phyloP scores from a whole-genome alignment of 108 stramenopile species.

The Schizochytrium sp. region DNA sequence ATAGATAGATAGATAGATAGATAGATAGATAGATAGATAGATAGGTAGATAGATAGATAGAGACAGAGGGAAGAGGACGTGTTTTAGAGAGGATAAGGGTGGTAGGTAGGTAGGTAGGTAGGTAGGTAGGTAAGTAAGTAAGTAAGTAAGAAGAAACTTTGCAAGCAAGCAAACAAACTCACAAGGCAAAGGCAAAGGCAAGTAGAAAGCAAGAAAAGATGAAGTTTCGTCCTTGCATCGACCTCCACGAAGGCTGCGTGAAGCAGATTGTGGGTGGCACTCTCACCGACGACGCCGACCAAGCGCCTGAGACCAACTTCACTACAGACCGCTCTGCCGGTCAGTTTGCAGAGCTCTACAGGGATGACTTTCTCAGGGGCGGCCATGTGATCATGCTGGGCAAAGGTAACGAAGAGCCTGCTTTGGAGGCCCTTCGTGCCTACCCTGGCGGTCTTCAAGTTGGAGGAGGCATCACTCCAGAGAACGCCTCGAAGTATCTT shows the following conservation, averaged over 20 bases:
- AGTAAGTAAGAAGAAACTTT: too few species aligned
- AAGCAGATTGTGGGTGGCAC: slow-evolving; percentile 99
- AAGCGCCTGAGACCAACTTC: slow-evolving; percentile 85
- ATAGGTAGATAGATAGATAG: background rate
- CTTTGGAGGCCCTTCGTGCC: slow-evolving; percentile 82
- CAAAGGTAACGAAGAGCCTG: slow-evolving; percentile 87
- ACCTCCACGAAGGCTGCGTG: slow-evolving; percentile 93
- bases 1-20: background rate
- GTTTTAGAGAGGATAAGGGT: too few species aligned
- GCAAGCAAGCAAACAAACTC: too few species aligned
- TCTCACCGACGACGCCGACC: slow-evolving; percentile 67
- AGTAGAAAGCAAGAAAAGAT: slow-evolving; percentile 64
- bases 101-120: too few species aligned
- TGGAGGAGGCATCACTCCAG: slow-evolving; percentile 90
- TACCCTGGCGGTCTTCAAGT: slow-evolving; percentile 92
- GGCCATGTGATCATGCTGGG: slow-evolving; percentile 99
- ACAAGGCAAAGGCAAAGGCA: too few species aligned
- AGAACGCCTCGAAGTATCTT: slow-evolving; percentile 86
- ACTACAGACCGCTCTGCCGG: slow-evolving; percentile 81
- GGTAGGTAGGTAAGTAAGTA: too few species aligned
- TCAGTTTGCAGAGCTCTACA: slow-evolving; percentile 83
- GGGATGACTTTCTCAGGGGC: slow-evolving; percentile 82
- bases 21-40: background rate
- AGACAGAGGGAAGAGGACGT: background rate
- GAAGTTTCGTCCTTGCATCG: slow-evolving; percentile 98